phyloP scores from a whole-genome alignment of 768 basidiomycete genomes.

The Artomyces pyxidatus region DNA sequence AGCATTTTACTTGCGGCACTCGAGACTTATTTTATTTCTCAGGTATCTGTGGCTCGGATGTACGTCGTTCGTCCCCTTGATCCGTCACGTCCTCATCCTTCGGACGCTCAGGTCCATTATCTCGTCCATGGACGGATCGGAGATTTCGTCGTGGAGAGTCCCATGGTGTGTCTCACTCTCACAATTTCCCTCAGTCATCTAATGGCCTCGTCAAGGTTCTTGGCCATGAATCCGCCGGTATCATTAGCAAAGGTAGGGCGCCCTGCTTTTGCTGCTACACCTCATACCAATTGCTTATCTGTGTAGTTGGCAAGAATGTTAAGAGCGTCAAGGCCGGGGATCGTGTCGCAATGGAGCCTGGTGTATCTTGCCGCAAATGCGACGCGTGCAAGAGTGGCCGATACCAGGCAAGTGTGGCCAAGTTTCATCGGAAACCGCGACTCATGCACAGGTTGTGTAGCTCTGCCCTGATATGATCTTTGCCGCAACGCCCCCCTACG shows the following conservation, averaged over 20 bases:
- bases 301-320: slow-evolving; percentile 65
- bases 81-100: slow-evolving; percentile 9
- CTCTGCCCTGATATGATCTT: slow-evolving; percentile 82
- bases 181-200: too few species aligned
- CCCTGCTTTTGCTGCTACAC: background rate
- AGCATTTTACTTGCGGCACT: too few species aligned
- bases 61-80: slow-evolving; percentile 23
- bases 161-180: slow-evolving; percentile 49
- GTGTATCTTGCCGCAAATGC: slow-evolving; percentile 77
- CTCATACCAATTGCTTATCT: background rate
- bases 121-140: slow-evolving; percentile 71
- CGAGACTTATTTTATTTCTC: too few species aligned
- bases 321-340: slow-evolving; percentile 75
- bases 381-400: slow-evolving; percentile 77
- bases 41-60: slow-evolving; percentile 93
- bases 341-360: slow-evolving; percentile 88
- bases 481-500: slow-evolving; percentile 89
- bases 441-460: slow-evolving; percentile 27
- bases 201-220: slow-evolving; percentile 56
- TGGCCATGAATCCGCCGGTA: slow-evolving; percentile 88
- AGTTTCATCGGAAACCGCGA: slow-evolving; percentile 1
- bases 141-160: slow-evolving; percentile 70
- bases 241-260: slow-evolving; percentile 54
- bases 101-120: slow-evolving; percentile 63
- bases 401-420: slow-evolving; percentile 55